Conservation (phyloP, 2,329 filamentous ascomycete species). For the Incumbomyces delicatus region DNA sequence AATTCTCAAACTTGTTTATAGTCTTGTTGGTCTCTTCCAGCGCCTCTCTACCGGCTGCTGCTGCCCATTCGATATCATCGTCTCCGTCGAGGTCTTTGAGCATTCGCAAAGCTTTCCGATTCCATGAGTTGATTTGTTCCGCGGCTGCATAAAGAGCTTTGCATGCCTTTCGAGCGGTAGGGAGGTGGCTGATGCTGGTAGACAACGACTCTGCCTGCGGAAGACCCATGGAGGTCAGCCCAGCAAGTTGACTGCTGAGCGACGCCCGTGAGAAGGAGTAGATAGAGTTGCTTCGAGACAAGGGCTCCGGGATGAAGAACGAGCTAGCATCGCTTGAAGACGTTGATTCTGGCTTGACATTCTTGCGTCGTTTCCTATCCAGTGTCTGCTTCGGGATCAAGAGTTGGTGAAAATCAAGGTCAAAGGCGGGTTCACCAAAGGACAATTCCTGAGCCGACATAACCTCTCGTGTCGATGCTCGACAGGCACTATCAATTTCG, state of each 20-base stretch:
- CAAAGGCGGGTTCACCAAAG: conserved; percentile 20
- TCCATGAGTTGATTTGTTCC: conserved; percentile 90
- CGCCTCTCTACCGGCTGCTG: conserved; percentile 62
- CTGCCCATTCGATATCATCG: conserved; percentile 93
- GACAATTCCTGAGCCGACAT: conserved; percentile 17
- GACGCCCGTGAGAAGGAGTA: conserved; percentile 88
- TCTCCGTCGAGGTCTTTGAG: conserved; percentile 83
- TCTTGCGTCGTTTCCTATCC: conserved; percentile 14
- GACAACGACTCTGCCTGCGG: conserved; percentile 78
- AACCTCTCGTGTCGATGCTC: background rate
- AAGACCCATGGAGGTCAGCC: conserved; percentile 80
- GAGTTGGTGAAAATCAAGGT: conserved; percentile 21
- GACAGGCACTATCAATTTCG: too few relatives aligned
- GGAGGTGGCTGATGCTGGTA: conserved; percentile 72
- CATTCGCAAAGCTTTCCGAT: conserved; percentile 81
- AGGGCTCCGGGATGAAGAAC: conserved; percentile 35
- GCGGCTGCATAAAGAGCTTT: conserved; percentile 76
- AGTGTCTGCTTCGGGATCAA: conserved; percentile 18
- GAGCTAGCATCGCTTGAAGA: conserved; percentile 27
- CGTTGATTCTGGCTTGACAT: conserved; percentile 16
- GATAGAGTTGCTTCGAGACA: conserved; percentile 68
- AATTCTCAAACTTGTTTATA: conserved; percentile 72
- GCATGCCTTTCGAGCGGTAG: conserved; percentile 73
- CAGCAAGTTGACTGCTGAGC: conserved; percentile 84
- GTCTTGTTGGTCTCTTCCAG: conserved; percentile 52